Evolutionary conservation across 495 filamentous ascomycete genomes (phyloP), one percentile per base, ranked within the genome.

Genomic region (Lindgomyces ingoldianus): DNA sequence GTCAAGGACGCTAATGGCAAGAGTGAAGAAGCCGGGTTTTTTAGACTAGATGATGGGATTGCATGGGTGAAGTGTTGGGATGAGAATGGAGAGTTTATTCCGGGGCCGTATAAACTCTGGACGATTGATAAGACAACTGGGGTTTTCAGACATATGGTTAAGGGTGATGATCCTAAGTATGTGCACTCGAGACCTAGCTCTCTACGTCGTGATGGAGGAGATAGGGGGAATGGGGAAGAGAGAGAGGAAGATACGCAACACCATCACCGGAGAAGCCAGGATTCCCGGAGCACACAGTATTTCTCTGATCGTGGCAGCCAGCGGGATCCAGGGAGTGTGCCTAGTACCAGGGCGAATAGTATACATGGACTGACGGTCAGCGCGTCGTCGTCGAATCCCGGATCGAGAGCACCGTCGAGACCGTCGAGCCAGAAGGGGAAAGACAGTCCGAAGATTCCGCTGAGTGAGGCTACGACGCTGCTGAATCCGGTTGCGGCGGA

Each of bases 51-150:
- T 41, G 70, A 71, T 48, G 72, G 65, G 47, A 53, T 69, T 33
- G 54, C 64, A 8, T 74, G 70, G 70, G 65, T 74, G 22, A 29
- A 61, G 8, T 64, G 58, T 49, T 73, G 72, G 70, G 68, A 73
- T 59, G 26, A 46, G 4, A n/a, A 64, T 2, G 72, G 72, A 62
- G 47, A 71, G 22, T 71, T 70, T 53, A 67, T 69, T n/a, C 68
- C 65, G 1, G 69, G 69, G 19, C 71, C 71, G 10, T 73, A 68
- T 30, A 64, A 73, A 48, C 61, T 71, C 2, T 73, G 65, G 65
- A 62, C 55, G 33, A 42, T 64, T 26, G 71, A 73, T 30, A 25
- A 25, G 26, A 19, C 22, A 16, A 65, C 62, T 1, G 56, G 47
- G 11, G 4, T 11, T 24, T 71, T 73, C 60, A 57, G 71, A 1